Evolutionary conservation across 108 stramenopile genomes (phyloP), one percentile per base, ranked within the genome.

Genomic region (Epipyxis sp.): DNA sequence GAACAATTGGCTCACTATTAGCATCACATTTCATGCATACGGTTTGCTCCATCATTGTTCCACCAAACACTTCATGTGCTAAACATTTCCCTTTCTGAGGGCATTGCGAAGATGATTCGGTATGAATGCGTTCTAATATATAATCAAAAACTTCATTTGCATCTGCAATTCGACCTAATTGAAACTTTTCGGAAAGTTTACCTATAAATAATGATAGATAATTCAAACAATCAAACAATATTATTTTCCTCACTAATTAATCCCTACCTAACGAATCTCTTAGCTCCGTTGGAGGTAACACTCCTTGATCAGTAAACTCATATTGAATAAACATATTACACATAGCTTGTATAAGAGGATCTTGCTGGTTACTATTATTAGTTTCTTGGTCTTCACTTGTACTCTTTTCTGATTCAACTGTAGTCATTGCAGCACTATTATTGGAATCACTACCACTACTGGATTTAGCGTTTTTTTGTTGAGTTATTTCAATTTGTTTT

Each of bases 321-420:
- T 65, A 65, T 65, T 65, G 61, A 6, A 65, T 25, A 65, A 65
- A 65, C 30, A 65, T 16, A 37, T 65, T 65, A 37, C 61, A 65
- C 10, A 65, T 10, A 10, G 61, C 61, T 50, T 13, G 6, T 37
- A 65, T 6, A 10, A 65, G 16, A 57, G 25, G 25, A 16, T 16
- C 16, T 57, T 57, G 54, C 16, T 57, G 20, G 25, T 20, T 25
- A 25, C 16, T 20, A 16, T 57, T 16, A 16, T 16, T 25, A 16
- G 54, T 20, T 16, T 20, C 16, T 25, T 57, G 54, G 16, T 25
- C 54, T 25, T 57, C 54, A n/a, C n/a, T n/a, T n/a, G n/a, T n/a
- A n/a, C n/a, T n/a, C n/a, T n/a, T n/a, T n/a, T n/a, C n/a, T n/a
- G n/a, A n/a, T n/a, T n/a, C n/a, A n/a, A n/a, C n/a, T n/a, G n/a